Percentiles rank a stretch among this genome's conserved stretches.
Conservation (phyloP, 805 yeast species). For the Saccharomycopsis amapae region DNA sequence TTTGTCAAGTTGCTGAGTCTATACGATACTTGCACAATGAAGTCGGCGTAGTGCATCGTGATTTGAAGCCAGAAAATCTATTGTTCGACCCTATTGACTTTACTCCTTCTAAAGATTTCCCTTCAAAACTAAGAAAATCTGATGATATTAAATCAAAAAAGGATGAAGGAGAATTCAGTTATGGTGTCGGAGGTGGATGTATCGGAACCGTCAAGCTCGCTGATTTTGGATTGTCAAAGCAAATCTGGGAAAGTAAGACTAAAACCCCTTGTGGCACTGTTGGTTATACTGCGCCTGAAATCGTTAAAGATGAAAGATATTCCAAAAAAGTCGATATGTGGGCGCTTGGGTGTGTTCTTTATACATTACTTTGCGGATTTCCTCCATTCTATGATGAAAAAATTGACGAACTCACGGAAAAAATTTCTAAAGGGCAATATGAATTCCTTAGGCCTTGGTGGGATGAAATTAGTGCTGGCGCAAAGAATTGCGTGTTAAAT, state of each 20-base stretch:
- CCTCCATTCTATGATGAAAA: slow-evolving; percentile 91
- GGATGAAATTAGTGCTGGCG: slow-evolving; percentile 70
- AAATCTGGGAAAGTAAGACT: slow-evolving; percentile 79
- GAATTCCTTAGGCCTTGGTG: slow-evolving; percentile 81
- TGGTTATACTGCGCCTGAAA: slow-evolving; percentile 98
- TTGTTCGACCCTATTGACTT: slow-evolving; percentile 54
- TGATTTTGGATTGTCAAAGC: slow-evolving; percentile 91
- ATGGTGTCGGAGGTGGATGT: slow-evolving; percentile 86
- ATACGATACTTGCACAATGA: slow-evolving; percentile 63
- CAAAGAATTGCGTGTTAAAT: slow-evolving; percentile 61
- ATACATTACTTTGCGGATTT: slow-evolving; percentile 91
- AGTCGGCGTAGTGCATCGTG: slow-evolving; percentile 76
- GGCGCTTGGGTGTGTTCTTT: slow-evolving; percentile 95
- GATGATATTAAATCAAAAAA: slow-evolving; percentile 64
- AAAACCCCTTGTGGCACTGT: slow-evolving; percentile 99
- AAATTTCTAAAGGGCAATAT: slow-evolving; percentile 74
- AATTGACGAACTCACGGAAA: slow-evolving; percentile 62
- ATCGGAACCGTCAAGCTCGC: slow-evolving; percentile 87
- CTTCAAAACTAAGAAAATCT: slow-evolving; percentile 42
- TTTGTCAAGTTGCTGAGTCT: slow-evolving; percentile 56
- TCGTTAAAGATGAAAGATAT: slow-evolving; percentile 87
- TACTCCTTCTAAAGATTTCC: slow-evolving; percentile 30
- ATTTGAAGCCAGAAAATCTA: slow-evolving; percentile 75
- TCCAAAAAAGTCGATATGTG: slow-evolving; percentile 97
- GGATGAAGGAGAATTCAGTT: slow-evolving; percentile 82